Percentiles rank a stretch among this genome's conserved stretches.
Conservation (phyloP, 2,329 filamentous ascomycete genomes). For the Dothidotthia symphoricarpi region DNA sequence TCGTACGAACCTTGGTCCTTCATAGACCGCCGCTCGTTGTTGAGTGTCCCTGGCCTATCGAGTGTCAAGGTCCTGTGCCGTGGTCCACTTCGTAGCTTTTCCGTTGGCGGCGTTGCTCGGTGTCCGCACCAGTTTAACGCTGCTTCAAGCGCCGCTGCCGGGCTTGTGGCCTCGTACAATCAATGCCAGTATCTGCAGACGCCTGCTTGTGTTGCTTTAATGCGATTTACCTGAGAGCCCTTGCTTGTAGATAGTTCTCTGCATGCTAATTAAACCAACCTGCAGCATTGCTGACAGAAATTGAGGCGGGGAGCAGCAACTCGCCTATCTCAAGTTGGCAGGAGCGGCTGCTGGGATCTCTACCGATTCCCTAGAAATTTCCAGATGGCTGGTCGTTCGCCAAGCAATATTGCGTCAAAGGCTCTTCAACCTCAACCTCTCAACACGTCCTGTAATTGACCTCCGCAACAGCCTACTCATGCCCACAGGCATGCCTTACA, state of each 20-base stretch:
- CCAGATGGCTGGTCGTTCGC: slow-evolving; percentile 14
- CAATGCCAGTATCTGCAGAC: slow-evolving; percentile 16
- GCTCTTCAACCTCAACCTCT: slow-evolving; percentile 12
- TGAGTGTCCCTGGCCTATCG: slow-evolving; percentile 29
- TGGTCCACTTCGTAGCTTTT: slow-evolving; percentile 7
- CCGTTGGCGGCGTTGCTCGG: slow-evolving; percentile 16
- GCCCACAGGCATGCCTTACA: slow-evolving; percentile 32
- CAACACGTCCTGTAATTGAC: slow-evolving; percentile 13
- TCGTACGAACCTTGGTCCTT: slow-evolving; percentile 23
- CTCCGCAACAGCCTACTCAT: slow-evolving; percentile 36
- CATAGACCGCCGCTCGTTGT: slow-evolving; percentile 23
- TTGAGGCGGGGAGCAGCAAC: neutral
- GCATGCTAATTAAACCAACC: too few species aligned
- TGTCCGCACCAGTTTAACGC: slow-evolving; percentile 15
- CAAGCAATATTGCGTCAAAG: slow-evolving; percentile 21
- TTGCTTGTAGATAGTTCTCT: too few species aligned
- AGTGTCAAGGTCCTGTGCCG: slow-evolving; percentile 7
- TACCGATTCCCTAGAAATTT: slow-evolving; percentile 5
- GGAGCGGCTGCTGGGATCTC: slow-evolving; percentile 3
- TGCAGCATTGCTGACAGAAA: too few species aligned
- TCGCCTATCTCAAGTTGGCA: neutral
- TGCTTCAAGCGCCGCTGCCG: slow-evolving; percentile 6
- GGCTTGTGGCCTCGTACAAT: slow-evolving; percentile 19
- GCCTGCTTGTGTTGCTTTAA: slow-evolving; percentile 8
- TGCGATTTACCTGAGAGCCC: neutral